Evolutionary conservation across 257 asterid genomes (phyloP).

Genomic region (Salvia splendens): DNA sequence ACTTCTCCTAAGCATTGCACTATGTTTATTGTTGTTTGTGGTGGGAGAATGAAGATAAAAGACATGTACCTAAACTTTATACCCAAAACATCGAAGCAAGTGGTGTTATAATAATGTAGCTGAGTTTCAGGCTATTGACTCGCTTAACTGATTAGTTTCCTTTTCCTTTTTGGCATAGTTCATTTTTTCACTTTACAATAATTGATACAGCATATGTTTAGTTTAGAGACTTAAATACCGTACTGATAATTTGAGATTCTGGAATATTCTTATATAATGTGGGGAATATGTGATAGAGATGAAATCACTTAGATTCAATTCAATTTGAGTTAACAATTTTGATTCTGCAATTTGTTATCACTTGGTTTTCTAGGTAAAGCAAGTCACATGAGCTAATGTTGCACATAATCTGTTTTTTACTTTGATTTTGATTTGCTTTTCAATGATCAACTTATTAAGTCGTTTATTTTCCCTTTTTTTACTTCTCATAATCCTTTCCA

Average conservation of each 20-base stretch:
- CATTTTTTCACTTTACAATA: background rate
- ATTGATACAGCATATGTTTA: constrained; percentile 3
- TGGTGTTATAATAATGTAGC: background rate
- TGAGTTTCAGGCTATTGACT: background rate
- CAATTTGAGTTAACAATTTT: constrained; percentile 1
- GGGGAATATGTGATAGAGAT: background rate
- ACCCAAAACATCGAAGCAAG: background rate
- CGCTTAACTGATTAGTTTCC: background rate
- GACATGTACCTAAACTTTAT: background rate
- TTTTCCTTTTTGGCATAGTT: background rate
- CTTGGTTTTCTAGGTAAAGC: constrained; percentile 17
- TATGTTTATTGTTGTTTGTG: background rate
- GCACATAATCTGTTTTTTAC: background rate
- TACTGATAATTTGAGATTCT: background rate
- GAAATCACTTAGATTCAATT: background rate
- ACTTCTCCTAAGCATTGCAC: constrained; percentile 1
- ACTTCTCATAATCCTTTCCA: constrained; percentile 27
- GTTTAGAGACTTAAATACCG: constrained; percentile 8
- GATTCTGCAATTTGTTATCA: constrained; percentile 16
- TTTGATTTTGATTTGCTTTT: constrained; percentile 16
- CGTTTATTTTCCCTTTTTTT: constrained; percentile 19
- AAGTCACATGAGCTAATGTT: constrained; percentile 19
- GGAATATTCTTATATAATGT: background rate
- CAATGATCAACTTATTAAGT: constrained; percentile 1
- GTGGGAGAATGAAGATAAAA: background rate